Conservation (phyloP, 78 protist species). For the slime mould (Dictyostelium discoideum) region DNA sequence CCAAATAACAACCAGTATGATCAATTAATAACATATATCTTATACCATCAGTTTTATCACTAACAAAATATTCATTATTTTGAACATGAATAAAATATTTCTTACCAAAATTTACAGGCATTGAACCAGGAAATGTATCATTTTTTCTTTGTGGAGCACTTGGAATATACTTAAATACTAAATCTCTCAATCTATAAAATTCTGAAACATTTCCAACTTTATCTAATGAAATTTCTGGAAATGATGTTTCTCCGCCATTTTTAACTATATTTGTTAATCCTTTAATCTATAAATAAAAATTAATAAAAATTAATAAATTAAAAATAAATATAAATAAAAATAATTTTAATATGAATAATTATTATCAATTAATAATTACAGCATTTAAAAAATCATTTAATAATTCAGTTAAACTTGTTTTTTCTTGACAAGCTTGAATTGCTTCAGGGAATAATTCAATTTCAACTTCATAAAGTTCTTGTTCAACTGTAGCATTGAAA, state of each 20-base stretch:
- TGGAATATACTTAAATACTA: constrained; percentile 32
- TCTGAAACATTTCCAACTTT: constrained; percentile 24
- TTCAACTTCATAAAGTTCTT: constrained; percentile 38
- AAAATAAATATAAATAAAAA: constrained; percentile 1
- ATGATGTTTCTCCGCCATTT: constrained; percentile 6
- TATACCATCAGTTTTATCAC: constrained; percentile 82
- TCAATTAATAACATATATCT: constrained; percentile 53
- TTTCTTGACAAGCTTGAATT: not conserved
- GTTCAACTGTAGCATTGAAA: not conserved
- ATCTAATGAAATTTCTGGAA: constrained; percentile 51
- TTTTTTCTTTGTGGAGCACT: not conserved
- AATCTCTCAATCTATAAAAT: constrained; percentile 17
- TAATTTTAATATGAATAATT: not conserved
- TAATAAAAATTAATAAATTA: not conserved
- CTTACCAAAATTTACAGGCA: constrained; percentile 81
- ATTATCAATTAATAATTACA: not conserved
- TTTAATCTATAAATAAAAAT: not conserved
- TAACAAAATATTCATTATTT: constrained; percentile 48
- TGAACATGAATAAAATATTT: constrained; percentile 44
- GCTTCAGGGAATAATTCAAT: constrained; percentile 4
- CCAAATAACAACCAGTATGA: not conserved
- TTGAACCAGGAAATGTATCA: constrained; percentile 69
- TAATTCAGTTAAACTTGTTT: not conserved
- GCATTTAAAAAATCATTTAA: constrained; percentile 10
- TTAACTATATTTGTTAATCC: not conserved